phyloP scores from a whole-genome alignment of 2,329 filamentous ascomycete species.

The Sarocladium brachiariae region DNA sequence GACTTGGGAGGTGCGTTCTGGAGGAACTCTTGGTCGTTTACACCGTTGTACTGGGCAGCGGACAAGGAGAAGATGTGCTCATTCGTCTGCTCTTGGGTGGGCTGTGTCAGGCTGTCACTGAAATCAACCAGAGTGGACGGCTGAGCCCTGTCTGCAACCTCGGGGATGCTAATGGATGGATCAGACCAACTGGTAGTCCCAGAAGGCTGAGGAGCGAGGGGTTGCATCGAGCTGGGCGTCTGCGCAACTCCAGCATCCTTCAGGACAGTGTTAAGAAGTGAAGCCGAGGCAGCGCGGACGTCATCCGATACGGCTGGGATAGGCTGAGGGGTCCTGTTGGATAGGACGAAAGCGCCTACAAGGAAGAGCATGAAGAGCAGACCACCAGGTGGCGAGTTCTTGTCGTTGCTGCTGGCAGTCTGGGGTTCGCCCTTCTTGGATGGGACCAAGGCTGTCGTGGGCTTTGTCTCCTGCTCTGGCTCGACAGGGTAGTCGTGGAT shows the following conservation, averaged over 20 bases:
- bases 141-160: constrained; percentile 28
- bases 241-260: constrained; percentile 63
- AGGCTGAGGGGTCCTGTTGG: constrained; percentile 66
- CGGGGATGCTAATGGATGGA: constrained; percentile 33
- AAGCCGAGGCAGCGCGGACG: constrained; percentile 69
- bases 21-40: constrained; percentile 60
- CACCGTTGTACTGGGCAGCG: constrained; percentile 78
- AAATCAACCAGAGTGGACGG: constrained; percentile 60
- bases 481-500: constrained; percentile 64
- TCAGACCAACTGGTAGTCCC: constrained; percentile 38
- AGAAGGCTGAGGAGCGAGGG: constrained; percentile 46
- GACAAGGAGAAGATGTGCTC: constrained; percentile 85
- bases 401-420: constrained; percentile 45
- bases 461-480: constrained; percentile 45
- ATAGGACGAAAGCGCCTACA: constrained; percentile 91
- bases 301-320: constrained; percentile 76
- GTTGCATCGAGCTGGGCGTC: constrained; percentile 33
- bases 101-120: constrained; percentile 62
- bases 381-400: constrained; percentile 68
- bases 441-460: constrained; percentile 47
- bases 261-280: constrained; percentile 72
- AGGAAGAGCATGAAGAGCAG: constrained; percentile 93
- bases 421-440: constrained; percentile 41
- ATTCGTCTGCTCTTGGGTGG: constrained; percentile 77
- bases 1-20: constrained; percentile 40